A percentile compares a stretch with the other conserved stretches of the same genome.
Evolutionary conservation across 495 filamentous ascomycete species (phyloP).

Genomic region (Monascus purpureus): DNA sequence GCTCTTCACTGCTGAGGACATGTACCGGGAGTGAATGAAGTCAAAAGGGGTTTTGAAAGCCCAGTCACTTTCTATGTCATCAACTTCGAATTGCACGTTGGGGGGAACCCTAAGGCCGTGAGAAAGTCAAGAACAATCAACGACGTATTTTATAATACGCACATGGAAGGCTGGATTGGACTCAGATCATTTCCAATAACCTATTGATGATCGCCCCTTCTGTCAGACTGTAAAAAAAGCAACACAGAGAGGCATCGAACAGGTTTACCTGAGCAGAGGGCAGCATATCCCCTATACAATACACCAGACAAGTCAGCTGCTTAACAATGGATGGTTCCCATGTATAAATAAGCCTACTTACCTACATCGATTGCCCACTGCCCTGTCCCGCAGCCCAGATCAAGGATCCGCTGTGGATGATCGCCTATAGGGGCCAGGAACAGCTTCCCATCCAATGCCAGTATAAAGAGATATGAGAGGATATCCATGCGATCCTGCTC

Average conservation of each 20-base stretch:
- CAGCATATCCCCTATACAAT: neutral
- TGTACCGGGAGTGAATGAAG: conserved; percentile 7
- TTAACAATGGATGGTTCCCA: too few species aligned
- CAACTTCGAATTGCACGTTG: conserved; percentile 10
- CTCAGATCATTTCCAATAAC: neutral
- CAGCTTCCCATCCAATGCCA: conserved; percentile 36
- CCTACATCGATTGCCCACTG: conserved; percentile 37
- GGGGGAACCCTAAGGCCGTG: conserved; percentile 7
- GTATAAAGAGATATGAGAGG: conserved; percentile 46
- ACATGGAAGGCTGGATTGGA: neutral
- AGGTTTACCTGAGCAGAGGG: neutral
- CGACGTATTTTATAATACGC: too few species aligned
- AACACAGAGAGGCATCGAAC: too few species aligned
- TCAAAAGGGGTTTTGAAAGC: conserved; percentile 7
- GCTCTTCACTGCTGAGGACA: conserved; percentile 5
- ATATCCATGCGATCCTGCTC: conserved; percentile 37
- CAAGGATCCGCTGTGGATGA: conserved; percentile 22
- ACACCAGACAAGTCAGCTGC: too few species aligned
- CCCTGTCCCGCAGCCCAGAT: conserved; percentile 28
- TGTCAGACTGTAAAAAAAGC: too few species aligned
- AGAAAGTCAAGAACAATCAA: neutral
- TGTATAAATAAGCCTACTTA: too few species aligned
- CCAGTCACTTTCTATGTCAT: conserved; percentile 9
- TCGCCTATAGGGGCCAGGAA: conserved; percentile 33
- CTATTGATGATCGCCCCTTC: too few species aligned